Percentiles rank a stretch among this genome's conserved stretches.
Conservation (phyloP, 768 basidiomycete genomes). For the Austroboletus eburneus region DNA sequence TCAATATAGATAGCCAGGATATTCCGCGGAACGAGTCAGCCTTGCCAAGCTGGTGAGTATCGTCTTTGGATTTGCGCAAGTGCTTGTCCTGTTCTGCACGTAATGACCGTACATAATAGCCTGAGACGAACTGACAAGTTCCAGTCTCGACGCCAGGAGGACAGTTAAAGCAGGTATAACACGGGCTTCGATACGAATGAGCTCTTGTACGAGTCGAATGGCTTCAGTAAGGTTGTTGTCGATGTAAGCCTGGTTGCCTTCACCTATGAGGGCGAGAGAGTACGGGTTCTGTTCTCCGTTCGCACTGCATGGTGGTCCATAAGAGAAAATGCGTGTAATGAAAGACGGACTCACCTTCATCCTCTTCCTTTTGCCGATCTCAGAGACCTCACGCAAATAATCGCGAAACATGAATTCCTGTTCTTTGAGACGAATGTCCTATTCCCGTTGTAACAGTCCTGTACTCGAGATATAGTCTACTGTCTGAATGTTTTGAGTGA, state of each 20-base stretch:
- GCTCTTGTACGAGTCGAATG: slow-evolving; percentile 80
- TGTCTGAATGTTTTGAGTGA: no score
- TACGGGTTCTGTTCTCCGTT: no score
- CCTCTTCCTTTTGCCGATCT: no score
- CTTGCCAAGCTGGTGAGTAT: slow-evolving; percentile 36
- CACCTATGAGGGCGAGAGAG: slow-evolving; percentile 55
- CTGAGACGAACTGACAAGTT: slow-evolving; percentile 56
- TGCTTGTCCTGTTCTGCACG: slow-evolving; percentile 55
- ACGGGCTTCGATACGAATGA: slow-evolving; percentile 90
- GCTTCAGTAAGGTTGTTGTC: slow-evolving; percentile 63
- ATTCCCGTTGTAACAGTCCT: no score
- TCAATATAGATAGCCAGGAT: slow-evolving; percentile 75
- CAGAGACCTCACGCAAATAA: no score
- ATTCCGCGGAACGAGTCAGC: slow-evolving; percentile 78
- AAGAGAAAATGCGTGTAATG: no score
- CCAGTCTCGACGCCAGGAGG: slow-evolving; percentile 75
- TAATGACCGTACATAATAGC: not conserved
- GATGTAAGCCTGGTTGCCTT: slow-evolving; percentile 85
- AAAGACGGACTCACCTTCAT: no score
- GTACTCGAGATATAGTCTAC: no score
- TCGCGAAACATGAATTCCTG: no score
- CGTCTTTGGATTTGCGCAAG: slow-evolving; percentile 44
- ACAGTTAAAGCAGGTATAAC: slow-evolving; percentile 83
- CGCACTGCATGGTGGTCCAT: no score
- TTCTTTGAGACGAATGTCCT: no score